phyloP scores from a whole-genome alignment of 306 rosid species.

The Malus sylvestris region DNA sequence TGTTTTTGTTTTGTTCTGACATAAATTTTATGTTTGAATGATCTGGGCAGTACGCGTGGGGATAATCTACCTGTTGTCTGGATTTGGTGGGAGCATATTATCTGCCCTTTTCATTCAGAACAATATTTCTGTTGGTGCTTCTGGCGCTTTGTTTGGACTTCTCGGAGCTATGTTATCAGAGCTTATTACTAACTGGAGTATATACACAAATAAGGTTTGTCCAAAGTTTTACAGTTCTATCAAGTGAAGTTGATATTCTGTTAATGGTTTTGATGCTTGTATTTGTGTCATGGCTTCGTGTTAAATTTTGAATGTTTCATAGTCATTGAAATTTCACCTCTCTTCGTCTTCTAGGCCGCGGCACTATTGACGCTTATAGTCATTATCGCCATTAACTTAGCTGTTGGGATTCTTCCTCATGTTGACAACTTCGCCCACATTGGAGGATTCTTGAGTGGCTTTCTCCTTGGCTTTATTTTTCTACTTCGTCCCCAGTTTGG shows the following conservation, averaged over 20 bases:
- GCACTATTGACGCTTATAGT: conserved; percentile 33
- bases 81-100: conserved; percentile 43
- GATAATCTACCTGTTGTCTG: conserved; percentile 31
- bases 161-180: conserved; percentile 49
- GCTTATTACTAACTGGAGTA: conserved; percentile 43
- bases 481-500: conserved; percentile 44
- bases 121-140: conserved; percentile 42
- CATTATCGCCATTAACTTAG: conserved; percentile 38
- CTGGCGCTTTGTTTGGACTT: conserved; percentile 48
- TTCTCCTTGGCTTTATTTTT: conserved; percentile 40
- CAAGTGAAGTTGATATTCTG: background rate
- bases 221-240: background rate
- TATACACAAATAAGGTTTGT: conserved; percentile 35
- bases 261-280: background rate
- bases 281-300: background rate
- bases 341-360: conserved; percentile 26
- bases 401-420: conserved; percentile 43
- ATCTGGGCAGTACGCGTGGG: conserved; percentile 33
- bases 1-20: background rate
- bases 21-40: background rate
- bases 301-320: background rate
- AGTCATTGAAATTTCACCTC: background rate
- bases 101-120: conserved; percentile 30
- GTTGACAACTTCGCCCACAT: conserved; percentile 48
- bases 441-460: conserved; percentile 41